phyloP scores from a whole-genome alignment of 352 stramenopile genomes.

The Blastocystis sp. region DNA sequence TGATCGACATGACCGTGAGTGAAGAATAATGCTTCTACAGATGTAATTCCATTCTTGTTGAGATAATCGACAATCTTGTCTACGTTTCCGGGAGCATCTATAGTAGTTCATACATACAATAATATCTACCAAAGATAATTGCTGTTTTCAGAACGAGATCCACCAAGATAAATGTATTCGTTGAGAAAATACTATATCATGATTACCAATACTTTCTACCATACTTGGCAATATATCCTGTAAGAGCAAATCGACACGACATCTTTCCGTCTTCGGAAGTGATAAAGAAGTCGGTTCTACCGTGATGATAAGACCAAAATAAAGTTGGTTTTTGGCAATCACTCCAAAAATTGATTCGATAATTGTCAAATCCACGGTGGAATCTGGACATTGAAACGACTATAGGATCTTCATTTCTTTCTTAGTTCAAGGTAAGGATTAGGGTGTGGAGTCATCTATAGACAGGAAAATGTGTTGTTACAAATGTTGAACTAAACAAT shows the following conservation, averaged over 20 bases:
- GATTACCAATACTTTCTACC: background rate
- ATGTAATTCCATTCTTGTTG: conserved; percentile 3
- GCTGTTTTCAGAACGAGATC: conserved; percentile 28
- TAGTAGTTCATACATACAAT: background rate
- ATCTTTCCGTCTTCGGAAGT: background rate
- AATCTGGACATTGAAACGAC: background rate
- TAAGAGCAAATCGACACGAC: background rate
- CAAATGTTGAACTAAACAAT: background rate
- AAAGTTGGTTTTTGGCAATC: background rate
- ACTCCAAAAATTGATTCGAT: background rate
- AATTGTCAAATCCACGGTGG: background rate
- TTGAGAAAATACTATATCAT: conserved; percentile 5
- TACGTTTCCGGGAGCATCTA: conserved; percentile 30
- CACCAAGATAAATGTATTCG: conserved; percentile 20
- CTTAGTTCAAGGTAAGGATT: background rate
- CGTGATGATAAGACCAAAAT: background rate
- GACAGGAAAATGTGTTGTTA: background rate
- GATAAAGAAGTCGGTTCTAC: background rate
- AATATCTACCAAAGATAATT: conserved; percentile 39
- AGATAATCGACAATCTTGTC: conserved; percentile 2
- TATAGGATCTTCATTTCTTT: background rate
- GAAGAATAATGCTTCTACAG: conserved; percentile 71
- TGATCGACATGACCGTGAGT: conserved; percentile 78
- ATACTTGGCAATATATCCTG: conserved; percentile 34
- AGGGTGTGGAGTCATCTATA: background rate